Conservation (phyloP, 306 rosid species). For the Urtica urens region DNA sequence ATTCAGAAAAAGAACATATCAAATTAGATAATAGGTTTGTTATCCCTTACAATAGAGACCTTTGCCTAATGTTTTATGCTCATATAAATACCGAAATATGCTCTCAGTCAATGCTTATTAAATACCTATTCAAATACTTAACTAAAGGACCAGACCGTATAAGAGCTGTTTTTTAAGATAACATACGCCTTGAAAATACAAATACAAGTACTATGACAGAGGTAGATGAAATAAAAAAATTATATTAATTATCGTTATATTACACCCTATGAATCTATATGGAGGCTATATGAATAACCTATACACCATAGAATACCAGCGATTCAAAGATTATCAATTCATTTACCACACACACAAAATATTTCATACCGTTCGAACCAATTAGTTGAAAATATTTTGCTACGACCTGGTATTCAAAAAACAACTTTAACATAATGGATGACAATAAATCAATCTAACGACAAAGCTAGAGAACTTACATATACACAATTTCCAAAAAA, state of each 20-base stretch:
- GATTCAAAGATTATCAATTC: not conserved
- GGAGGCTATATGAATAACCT: not conserved
- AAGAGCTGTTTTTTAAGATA: no score
- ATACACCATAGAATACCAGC: not conserved
- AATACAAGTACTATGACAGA: not conserved
- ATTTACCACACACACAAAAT: not conserved
- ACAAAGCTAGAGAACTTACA: not conserved
- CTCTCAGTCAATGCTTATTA: no score
- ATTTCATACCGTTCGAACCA: not conserved
- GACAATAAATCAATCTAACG: not conserved
- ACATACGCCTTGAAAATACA: no score
- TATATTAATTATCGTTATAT: not conserved
- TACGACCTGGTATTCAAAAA: not conserved
- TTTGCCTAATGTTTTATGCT: no score
- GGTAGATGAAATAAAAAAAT: not conserved
- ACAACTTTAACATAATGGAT: not conserved
- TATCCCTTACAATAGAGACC: no score
- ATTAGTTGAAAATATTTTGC: not conserved
- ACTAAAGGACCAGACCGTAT: not conserved
- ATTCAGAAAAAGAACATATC: not conserved
- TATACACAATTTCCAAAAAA: no score
- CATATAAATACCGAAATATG: no score
- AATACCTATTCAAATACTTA: not conserved
- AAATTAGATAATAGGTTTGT: no score
- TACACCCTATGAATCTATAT: not conserved